A percentile compares a stretch with the other conserved stretches of the same genome.
Evolutionary conservation across 345 rosid species (phyloP).

Genomic region (Syzygium jambos): DNA sequence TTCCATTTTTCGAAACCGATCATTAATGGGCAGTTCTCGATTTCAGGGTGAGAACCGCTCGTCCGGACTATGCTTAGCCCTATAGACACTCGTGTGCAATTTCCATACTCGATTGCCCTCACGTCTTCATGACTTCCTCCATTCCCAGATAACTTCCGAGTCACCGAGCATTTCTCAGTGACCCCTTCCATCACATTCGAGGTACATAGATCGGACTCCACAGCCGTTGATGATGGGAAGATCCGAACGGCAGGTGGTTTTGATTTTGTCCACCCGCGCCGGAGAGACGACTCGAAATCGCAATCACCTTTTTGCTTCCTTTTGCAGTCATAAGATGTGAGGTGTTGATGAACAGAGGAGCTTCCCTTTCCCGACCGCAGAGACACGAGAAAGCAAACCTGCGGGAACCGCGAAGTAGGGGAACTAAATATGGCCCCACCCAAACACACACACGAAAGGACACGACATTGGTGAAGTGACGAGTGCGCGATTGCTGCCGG

Average conservation of each 20-base stretch:
- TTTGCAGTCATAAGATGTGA: not conserved
- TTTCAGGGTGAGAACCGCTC: too few species aligned
- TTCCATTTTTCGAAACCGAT: too few species aligned
- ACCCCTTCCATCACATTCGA: too few species aligned
- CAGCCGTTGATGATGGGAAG: too few species aligned
- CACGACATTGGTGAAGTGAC: not conserved
- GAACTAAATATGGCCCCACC: not conserved
- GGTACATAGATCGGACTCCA: too few species aligned
- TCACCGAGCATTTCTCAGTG: too few species aligned
- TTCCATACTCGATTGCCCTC: not conserved
- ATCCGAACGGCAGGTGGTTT: too few species aligned
- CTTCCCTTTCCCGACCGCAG: not conserved
- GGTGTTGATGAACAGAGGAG: not conserved
- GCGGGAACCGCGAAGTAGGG: not conserved
- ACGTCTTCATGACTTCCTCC: not conserved
- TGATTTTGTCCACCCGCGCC: not conserved
- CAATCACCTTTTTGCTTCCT: not conserved
- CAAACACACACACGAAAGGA: not conserved
- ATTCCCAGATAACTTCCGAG: too few species aligned
- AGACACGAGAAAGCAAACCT: not conserved
- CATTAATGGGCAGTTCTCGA: rapidly evolving
- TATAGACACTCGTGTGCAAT: not conserved
- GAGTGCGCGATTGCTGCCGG: not conserved
- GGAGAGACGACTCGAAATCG: not conserved
- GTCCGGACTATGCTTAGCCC: too few species aligned